Evolutionary conservation across 2,329 filamentous ascomycete genomes (phyloP).

Genomic region (Capronia coronata): DNA sequence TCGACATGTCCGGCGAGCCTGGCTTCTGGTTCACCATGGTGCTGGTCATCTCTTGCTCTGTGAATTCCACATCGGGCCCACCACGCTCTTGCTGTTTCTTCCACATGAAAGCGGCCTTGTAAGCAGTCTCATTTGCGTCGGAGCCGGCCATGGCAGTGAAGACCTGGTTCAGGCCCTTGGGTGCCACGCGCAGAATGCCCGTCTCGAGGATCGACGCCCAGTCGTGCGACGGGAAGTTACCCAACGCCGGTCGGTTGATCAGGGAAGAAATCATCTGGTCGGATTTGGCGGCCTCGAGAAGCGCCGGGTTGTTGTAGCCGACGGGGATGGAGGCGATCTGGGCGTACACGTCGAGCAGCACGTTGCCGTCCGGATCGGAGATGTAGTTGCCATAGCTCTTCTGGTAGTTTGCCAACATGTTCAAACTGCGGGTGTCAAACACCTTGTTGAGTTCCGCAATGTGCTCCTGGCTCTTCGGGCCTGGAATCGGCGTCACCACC

Average conservation of each 20-base stretch:
- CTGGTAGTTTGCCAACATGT: conserved; percentile 72
- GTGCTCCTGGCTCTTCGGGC: conserved; percentile 64
- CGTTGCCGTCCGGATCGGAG: conserved; percentile 46
- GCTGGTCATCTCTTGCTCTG: conserved; percentile 63
- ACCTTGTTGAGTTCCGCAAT: conserved; percentile 67
- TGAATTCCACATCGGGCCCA: conserved; percentile 70
- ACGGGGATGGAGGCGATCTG: conserved; percentile 91
- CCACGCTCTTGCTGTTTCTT: conserved; percentile 74
- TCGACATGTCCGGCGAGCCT: conserved; percentile 71
- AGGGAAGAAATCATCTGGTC: conserved; percentile 73
- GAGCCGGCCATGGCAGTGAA: conserved; percentile 86
- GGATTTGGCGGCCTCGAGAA: conserved; percentile 63
- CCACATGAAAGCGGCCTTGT: conserved; percentile 95
- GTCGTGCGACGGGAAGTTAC: conserved; percentile 82
- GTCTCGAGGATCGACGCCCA: conserved; percentile 74
- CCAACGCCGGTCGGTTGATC: conserved; percentile 65
- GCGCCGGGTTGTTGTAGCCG: conserved; percentile 81
- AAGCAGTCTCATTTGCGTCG: conserved; percentile 89
- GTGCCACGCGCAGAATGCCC: conserved; percentile 74
- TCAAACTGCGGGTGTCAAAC: conserved; percentile 79
- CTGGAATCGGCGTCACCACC: conserved; percentile 60
- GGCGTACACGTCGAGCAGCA: conserved; percentile 53
- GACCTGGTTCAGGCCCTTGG: conserved; percentile 76
- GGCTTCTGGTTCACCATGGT: conserved; percentile 77
- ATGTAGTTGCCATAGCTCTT: conserved; percentile 73